Base-by-base conservation (phyloP, 1,139 yeast genomes). In the Kurtzmaniella quercitrusa region DNA sequence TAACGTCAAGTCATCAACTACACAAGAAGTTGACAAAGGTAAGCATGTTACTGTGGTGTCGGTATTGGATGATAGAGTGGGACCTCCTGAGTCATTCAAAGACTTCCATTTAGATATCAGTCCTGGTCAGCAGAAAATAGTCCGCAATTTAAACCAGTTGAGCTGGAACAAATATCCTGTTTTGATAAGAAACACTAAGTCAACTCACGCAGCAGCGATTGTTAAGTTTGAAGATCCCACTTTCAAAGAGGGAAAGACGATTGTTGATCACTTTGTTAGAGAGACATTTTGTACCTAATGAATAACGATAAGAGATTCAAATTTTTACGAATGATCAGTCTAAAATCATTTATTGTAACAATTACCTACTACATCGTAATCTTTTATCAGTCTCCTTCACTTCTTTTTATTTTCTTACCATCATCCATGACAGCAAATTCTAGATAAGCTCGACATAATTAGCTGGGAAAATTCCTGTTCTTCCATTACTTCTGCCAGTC, bases 401-500 rank as follows among this genome's bases (percentile, higher is more conserved):
- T n/a, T n/a, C n/a, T n/a, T n/a, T n/a, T n/a, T n/a, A n/a, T n/a
- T n/a, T n/a, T n/a, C n/a, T n/a, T n/a, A n/a, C n/a, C n/a, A n/a
- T n/a, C n/a, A n/a, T n/a, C n/a, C n/a, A n/a, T n/a, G n/a, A n/a
- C n/a, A n/a, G n/a, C n/a, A n/a, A n/a, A n/a, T n/a, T 26, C 60
- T 59, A 84, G 45, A 87, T 84, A 55, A 89, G 65, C 57, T 89
- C 95, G 36, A 93, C 97, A 58, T 93, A 93, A 60, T 93, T 93
- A 2, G 98, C 98, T 8, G 98, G 98, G 74, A 93, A 93, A 20
- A 91, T 89, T 40, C 98, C 98, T 50, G 88, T 86, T 45, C 65
- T 66, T 5, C 95, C 94, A 53, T 85, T 86, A 46, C 82, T 72
- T 58, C 85, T 80, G 16, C 98, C 98, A 0, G 96, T 89, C 98